Evolutionary conservation across 2,329 filamentous ascomycete genomes (phyloP).

Genomic region (Alternaria triticimaculans): DNA sequence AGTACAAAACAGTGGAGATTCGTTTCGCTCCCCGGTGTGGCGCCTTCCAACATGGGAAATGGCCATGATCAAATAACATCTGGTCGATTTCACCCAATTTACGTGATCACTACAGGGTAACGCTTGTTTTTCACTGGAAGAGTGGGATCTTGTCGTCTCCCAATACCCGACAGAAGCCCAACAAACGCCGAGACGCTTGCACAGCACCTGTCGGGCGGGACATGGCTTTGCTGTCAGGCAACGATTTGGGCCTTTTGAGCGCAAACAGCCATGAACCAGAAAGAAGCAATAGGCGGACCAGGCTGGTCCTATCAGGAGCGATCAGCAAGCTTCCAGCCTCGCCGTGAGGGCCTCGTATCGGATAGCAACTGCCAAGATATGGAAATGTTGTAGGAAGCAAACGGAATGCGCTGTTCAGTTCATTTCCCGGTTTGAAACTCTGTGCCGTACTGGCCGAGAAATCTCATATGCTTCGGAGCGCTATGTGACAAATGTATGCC

Average conservation of each 20-base stretch:
- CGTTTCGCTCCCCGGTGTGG: neutral
- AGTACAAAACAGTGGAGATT: slow-evolving; percentile 7
- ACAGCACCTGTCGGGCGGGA: neutral
- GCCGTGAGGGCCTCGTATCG: neutral
- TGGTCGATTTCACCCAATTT: neutral
- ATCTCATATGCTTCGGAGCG: neutral
- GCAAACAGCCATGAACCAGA: neutral
- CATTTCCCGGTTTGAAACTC: neutral
- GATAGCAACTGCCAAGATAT: neutral
- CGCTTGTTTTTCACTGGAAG: neutral
- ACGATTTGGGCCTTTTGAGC: neutral
- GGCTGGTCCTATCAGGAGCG: neutral
- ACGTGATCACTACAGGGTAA: neutral
- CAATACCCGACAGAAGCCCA: neutral
- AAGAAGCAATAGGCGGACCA: neutral
- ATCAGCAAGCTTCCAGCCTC: neutral
- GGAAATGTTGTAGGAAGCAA: neutral
- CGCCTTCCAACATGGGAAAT: neutral
- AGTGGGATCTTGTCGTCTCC: neutral
- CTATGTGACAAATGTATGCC: neutral
- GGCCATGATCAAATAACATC: neutral
- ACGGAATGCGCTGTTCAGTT: neutral
- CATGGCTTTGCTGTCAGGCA: neutral
- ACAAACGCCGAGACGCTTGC: neutral
- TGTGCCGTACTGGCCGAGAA: neutral